Percentiles rank a stretch among this genome's conserved stretches.
phyloP scores from a whole-genome alignment of 2,329 filamentous ascomycete genomes.

The Curvularia hawaiiensis region DNA sequence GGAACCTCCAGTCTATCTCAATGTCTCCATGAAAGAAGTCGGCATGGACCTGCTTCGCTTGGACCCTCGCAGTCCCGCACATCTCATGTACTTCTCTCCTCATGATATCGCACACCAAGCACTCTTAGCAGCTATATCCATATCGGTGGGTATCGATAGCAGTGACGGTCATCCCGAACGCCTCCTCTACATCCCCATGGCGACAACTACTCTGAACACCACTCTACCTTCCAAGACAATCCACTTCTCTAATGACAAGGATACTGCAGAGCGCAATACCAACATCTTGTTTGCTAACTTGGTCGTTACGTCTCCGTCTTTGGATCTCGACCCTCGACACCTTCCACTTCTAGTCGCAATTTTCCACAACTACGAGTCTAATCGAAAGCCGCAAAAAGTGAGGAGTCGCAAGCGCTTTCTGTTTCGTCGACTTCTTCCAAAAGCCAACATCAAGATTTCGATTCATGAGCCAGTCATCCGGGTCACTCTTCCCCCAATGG shows the following conservation, averaged over 20 bases:
- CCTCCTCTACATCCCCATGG: slow-evolving; percentile 94
- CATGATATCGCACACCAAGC: slow-evolving; percentile 95
- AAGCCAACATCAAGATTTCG: slow-evolving; percentile 92
- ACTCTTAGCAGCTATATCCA: slow-evolving; percentile 86
- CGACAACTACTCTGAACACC: slow-evolving; percentile 91
- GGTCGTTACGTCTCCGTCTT: slow-evolving; percentile 91
- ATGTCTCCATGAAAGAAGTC: slow-evolving; percentile 94
- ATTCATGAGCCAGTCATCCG: slow-evolving; percentile 95
- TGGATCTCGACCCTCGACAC: slow-evolving; percentile 92
- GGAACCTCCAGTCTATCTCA: slow-evolving; percentile 76
- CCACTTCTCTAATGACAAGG: slow-evolving; percentile 71
- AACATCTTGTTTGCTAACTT: slow-evolving; percentile 97
- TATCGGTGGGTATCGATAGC: slow-evolving; percentile 90
- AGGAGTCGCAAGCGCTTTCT: slow-evolving; percentile 61
- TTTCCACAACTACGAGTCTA: slow-evolving; percentile 58
- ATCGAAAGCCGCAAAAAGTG: slow-evolving; percentile 30
- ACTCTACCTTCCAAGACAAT: slow-evolving; percentile 95
- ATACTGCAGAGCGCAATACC: slow-evolving; percentile 84
- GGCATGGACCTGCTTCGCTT: slow-evolving; percentile 90
- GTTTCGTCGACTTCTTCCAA: slow-evolving; percentile 89
- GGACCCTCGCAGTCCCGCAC: slow-evolving; percentile 89
- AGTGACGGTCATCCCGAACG: slow-evolving; percentile 85
- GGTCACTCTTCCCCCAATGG: slow-evolving; percentile 82
- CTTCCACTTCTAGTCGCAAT: slow-evolving; percentile 83
- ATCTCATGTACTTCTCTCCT: slow-evolving; percentile 97